Base-by-base conservation (phyloP, 257 asterid species). In the Nemophila menziesii region DNA sequence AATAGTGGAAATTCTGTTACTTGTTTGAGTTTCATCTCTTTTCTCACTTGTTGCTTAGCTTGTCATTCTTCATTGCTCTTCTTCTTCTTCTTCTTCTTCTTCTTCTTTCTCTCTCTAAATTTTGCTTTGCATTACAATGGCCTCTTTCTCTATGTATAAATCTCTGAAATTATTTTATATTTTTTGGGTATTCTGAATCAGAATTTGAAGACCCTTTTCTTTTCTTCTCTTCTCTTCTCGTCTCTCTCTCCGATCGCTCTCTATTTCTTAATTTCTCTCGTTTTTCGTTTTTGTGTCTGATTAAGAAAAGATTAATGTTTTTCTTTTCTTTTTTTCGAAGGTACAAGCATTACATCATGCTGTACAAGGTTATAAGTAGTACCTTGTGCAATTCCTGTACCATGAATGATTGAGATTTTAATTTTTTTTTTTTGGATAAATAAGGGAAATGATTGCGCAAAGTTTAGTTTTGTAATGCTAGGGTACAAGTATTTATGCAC, bases 171-270 rank as follows among this genome's bases (percentile, higher is more conserved):
- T 44, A 8, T 44, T 20, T 44, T 19, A 0, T 14, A 18, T 49
- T 22, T 27, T 39, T 51, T 48, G 49, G 47, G 54, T 8, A 21
- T 57, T 29, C 62, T 20, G 58, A 66, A 69, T 53, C 82, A 51
- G 69, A 59, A 65, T 60, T 54, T 61, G 63, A 70, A 64, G 60
- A 54, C 79, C 70, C 73, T 52, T 60, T 64, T 44, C 33, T 37
- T 48, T 14, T 46, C 46, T 33, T 63, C 65, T 53, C 60, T 70
- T 46, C 71, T 65, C 52, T 65, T 69, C 54, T 59, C 44, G 63
- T 57, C 52, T 27, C 64, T 67, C 63, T 64, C 67, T 69, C 66
- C 69, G 64, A 62, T 65, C 49, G n/a, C n/a, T n/a, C n/a, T n/a
- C n/a, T n/a, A n/a, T 56, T 48, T 55, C 22, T 57, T 55, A 13